Base-by-base conservation (phyloP, 2,329 filamentous ascomycete genomes). In the Pseudogymnoascus sp. region DNA sequence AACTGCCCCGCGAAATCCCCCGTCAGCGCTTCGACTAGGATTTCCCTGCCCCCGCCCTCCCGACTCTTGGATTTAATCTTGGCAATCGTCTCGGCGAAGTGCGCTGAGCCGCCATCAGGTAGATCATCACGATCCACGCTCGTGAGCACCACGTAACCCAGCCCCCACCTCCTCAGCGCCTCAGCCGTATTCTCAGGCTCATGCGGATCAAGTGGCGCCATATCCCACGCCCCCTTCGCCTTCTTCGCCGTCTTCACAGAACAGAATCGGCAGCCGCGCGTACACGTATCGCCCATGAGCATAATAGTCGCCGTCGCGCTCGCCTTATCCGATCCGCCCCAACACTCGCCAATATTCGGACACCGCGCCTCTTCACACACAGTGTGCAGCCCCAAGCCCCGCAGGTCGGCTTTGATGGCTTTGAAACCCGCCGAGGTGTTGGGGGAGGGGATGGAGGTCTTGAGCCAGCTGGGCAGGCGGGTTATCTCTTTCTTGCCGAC, bases 221-320 rank as follows among this genome's bases (percentile, higher is more conserved):
- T 85, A 0, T 78, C 76, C 45, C 88, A 85, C 61, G 78, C 85
- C 2, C 94, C 99, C 80, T 97, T 97, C 48, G 48, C 48, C 1
- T 78, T 76, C 41, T 88, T 85, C 61, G 78, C 86, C 2, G 94
- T 99, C 80, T 97, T 97, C 58, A 99, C 94, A 65, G 87, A 90
- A 80, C 94, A 99, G 79, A 99, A 99, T 59, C 94, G 84, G 75
- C 94, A 99, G 15, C 92, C 94, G 62, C 94, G 83, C 15, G 94
- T 99, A 75, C 94, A 99, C 7, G 92, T 97, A 73, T 99, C 94
- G 65, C 94, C 94, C 92, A 97, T 97, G 55, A 99, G 78, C 94
- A 99, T 99, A 74, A 99, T 97, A 9, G 94, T 99, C 2, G 94
- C 94, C 30, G 94, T 99, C 3, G 94, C 94, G 23, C 90, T 87